Conservation (phyloP, 1,139 yeast species). For the Candida sanyaensis region DNA sequence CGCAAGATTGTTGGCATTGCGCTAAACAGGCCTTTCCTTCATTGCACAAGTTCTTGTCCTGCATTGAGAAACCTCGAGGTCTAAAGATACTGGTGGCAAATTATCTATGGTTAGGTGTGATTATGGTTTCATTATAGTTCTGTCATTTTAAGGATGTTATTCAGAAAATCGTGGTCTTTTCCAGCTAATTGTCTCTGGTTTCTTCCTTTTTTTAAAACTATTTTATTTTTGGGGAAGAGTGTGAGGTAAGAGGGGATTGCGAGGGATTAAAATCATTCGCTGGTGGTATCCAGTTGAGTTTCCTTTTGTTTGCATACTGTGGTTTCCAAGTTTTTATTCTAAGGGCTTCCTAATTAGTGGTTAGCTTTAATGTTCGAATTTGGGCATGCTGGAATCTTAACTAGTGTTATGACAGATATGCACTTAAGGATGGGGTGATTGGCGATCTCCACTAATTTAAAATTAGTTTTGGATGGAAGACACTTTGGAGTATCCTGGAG, state of each 20-base stretch:
- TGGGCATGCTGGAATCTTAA: background rate
- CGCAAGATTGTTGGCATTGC: background rate
- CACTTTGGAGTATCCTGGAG: conserved; percentile 1
- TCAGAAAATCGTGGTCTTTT: background rate
- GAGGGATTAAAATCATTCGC: background rate
- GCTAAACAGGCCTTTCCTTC: background rate
- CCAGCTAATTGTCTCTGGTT: background rate
- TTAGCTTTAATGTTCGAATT: background rate
- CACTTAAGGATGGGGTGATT: background rate
- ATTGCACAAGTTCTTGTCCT: conserved; percentile 3
- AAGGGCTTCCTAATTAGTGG: conserved; percentile 1
- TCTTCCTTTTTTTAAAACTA: background rate
- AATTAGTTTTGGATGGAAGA: background rate
- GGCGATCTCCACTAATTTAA: background rate
- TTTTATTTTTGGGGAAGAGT: background rate
- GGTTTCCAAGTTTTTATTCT: background rate
- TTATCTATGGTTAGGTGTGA: background rate
- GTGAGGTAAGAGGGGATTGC: background rate
- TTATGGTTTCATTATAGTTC: background rate
- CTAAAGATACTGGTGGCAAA: background rate
- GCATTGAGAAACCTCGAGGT: conserved; percentile 5
- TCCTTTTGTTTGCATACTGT: background rate
- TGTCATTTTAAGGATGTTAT: background rate
- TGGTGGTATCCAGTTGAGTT: background rate
- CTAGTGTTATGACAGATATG: background rate